These are phyloP conservation scores for Nannochloropsis gaditana DNA, from an alignment of 108 stramenopile species.

Conservation along the genomic window DNA sequence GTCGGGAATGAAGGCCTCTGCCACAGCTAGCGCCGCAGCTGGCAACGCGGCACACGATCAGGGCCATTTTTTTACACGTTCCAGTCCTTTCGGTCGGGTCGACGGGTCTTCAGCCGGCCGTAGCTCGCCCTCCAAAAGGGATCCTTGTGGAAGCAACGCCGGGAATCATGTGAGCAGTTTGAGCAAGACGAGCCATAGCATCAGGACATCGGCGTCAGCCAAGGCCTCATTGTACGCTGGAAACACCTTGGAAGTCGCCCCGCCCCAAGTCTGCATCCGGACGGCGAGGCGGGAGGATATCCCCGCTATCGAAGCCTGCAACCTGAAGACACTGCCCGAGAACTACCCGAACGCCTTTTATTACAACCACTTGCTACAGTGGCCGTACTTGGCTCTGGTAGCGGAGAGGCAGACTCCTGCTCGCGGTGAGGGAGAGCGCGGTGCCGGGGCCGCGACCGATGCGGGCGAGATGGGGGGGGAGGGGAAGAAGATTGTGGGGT, in stretches of 20 bases:
- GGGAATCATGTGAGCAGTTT: not conserved
- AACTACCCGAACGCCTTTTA: conserved; percentile 44
- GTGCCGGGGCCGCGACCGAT: not conserved
- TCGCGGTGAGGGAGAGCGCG: not conserved
- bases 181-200: not conserved
- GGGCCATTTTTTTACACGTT: not conserved
- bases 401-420: conserved; percentile 28
- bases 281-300: conserved; percentile 36
- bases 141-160: not conserved
- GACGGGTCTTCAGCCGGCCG: not conserved
- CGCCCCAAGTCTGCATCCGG: conserved; percentile 27
- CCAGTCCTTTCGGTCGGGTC: not conserved
- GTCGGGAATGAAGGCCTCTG: not conserved
- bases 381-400: conserved; percentile 39
- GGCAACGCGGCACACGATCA: not conserved
- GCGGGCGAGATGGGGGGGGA: not conserved
- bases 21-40: not conserved
- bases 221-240: not conserved
- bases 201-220: not conserved
- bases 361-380: conserved; percentile 36
- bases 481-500: conserved; percentile 33
- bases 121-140: not conserved
- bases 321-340: conserved; percentile 42
- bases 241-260: not conserved
- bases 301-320: conserved; percentile 25